A percentile compares a stretch with the other conserved stretches of the same genome.
These are phyloP conservation scores for Pichia nanzhaoensis DNA, from an alignment of 805 yeast species.

Conservation along the genomic window DNA sequence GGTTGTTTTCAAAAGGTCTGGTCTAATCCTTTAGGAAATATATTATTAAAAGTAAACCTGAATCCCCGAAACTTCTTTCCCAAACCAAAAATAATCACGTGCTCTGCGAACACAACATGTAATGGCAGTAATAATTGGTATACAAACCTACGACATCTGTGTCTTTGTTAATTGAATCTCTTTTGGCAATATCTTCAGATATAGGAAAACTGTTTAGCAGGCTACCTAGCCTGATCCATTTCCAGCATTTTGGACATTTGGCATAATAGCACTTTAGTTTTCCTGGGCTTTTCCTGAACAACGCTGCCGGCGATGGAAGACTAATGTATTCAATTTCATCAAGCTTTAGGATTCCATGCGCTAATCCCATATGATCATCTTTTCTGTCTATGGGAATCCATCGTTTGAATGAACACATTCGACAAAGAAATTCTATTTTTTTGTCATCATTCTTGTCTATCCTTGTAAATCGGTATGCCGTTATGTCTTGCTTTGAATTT, in stretches of 20 bases:
- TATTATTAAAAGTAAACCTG: no score
- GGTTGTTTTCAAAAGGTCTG: no score
- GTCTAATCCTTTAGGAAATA: no score
- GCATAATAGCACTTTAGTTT: conserved; percentile 18
- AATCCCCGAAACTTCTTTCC: no score
- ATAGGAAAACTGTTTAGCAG: conserved; percentile 8
- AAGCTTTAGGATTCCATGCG: conserved; percentile 20
- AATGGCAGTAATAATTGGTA: conserved; percentile 22
- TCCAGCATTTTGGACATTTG: conserved; percentile 20
- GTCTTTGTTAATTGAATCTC: not conserved
- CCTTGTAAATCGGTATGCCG: conserved; percentile 13
- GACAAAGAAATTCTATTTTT: conserved; percentile 13
- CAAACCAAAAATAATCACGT: not conserved
- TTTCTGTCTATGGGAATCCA: conserved; percentile 16
- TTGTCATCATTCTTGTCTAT: not conserved
- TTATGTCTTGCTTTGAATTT: conserved; percentile 10
- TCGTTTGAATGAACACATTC: conserved; percentile 19
- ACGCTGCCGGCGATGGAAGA: conserved; percentile 17
- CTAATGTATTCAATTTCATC: conserved; percentile 5
- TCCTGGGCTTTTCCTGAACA: conserved; percentile 15
- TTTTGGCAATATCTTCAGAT: not conserved
- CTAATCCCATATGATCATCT: conserved; percentile 18
- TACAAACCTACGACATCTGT: conserved; percentile 15
- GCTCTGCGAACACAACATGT: conserved; percentile 13
- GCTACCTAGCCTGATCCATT: conserved; percentile 20